These are phyloP conservation scores for Protomyces inouyei DNA, from an alignment of 1,139 yeast genomes.

Conservation along the genomic window DNA sequence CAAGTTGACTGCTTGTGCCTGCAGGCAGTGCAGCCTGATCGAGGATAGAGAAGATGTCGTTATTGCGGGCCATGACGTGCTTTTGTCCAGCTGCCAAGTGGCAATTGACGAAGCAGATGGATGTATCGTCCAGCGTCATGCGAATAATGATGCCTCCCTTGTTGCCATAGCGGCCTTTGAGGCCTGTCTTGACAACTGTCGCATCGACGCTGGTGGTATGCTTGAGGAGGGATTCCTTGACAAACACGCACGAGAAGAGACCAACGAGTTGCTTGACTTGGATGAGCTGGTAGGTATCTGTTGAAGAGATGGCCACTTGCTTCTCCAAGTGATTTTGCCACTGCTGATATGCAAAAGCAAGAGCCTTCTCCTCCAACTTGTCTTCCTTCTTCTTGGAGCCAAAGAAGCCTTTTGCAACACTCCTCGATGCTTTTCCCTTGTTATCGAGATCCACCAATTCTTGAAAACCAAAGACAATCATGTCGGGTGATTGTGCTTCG, in stretches of 20 bases:
- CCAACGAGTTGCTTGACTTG: slow-evolving; percentile 91
- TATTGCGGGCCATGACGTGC: slow-evolving; percentile 73
- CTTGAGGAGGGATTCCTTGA: slow-evolving; percentile 51
- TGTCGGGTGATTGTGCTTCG: slow-evolving; percentile 49
- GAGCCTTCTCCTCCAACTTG: slow-evolving; percentile 4
- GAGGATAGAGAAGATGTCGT: slow-evolving; percentile 67
- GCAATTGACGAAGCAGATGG: slow-evolving; percentile 74
- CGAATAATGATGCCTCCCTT: slow-evolving; percentile 91
- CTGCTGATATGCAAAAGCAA: slow-evolving; percentile 31
- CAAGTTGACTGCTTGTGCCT: slow-evolving; percentile 45
- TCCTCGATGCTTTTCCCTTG: slow-evolving; percentile 46
- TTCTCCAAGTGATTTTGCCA: slow-evolving; percentile 41
- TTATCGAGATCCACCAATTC: slow-evolving; percentile 89
- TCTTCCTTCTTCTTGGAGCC: slow-evolving; percentile 46
- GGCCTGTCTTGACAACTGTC: slow-evolving; percentile 80
- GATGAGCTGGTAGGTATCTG: slow-evolving; percentile 55
- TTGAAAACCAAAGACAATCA: slow-evolving; percentile 83
- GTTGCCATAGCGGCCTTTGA: slow-evolving; percentile 92
- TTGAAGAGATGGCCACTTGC: slow-evolving; percentile 28
- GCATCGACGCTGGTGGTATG: slow-evolving; percentile 66
- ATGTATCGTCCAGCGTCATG: slow-evolving; percentile 66
- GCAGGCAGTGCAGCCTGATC: slow-evolving; percentile 47
- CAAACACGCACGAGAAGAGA: slow-evolving; percentile 62
- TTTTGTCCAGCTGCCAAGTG: slow-evolving; percentile 89
- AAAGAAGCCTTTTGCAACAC: slow-evolving; percentile 38